Conservation (phyloP, 257 asterid species). For the Solanum virginianum region DNA sequence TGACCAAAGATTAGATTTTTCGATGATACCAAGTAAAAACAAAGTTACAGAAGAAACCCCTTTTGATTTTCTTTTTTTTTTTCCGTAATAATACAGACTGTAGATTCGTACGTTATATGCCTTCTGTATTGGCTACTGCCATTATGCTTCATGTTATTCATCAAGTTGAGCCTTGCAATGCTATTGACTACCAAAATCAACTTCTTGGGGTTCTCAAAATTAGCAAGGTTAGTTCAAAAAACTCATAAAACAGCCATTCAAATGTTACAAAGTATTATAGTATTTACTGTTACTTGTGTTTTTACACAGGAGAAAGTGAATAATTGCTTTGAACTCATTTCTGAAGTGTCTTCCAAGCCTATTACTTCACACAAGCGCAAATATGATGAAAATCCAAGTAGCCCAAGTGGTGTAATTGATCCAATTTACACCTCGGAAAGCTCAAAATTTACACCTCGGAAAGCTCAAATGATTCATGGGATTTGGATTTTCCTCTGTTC, state of each 20-base stretch:
- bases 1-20: conserved; percentile 8
- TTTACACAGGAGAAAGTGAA: conserved; percentile 53
- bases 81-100: conserved; percentile 36
- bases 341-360: conserved; percentile 4
- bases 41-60: neutral
- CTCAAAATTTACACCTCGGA: conserved; percentile 25
- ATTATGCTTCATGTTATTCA: conserved; percentile 78
- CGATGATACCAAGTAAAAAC: neutral
- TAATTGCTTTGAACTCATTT: conserved; percentile 44
- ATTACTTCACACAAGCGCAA: conserved; percentile 31
- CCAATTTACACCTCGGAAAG: conserved; percentile 22
- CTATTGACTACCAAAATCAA: conserved; percentile 49
- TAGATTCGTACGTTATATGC: conserved; percentile 43
- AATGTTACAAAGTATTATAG: neutral
- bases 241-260: neutral
- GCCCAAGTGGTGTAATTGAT: conserved; percentile 30
- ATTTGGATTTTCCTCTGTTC: conserved; percentile 4
- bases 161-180: conserved; percentile 41
- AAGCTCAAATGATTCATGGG: conserved; percentile 37
- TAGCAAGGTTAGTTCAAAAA: conserved; percentile 38
- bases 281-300: neutral
- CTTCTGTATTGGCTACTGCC: conserved; percentile 78
- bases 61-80: neutral
- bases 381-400: conserved; percentile 7
- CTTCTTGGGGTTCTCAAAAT: conserved; percentile 58